phyloP scores from a whole-genome alignment of 331 rosid genomes.

The Rhamnella rubrinervis region DNA sequence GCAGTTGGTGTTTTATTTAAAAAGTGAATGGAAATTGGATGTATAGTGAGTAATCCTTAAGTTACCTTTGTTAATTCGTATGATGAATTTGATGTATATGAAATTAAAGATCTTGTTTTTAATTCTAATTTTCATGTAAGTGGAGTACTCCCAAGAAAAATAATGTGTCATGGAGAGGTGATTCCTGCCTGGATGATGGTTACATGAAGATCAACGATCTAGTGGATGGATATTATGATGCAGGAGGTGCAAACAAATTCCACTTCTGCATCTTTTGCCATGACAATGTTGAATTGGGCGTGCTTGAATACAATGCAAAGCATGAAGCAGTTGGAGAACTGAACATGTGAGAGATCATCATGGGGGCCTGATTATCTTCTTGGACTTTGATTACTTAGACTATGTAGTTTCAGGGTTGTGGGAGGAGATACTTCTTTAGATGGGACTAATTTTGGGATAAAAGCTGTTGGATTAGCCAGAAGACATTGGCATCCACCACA shows the following conservation, averaged over 20 bases:
- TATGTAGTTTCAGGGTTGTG: not conserved
- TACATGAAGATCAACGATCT: not conserved
- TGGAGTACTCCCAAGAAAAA: conserved; percentile 9
- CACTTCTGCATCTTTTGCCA: conserved; percentile 16
- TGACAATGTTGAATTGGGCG: conserved; percentile 20
- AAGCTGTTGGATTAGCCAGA: conserved; percentile 30
- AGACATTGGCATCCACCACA: conserved; percentile 11
- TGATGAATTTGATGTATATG: too few species aligned
- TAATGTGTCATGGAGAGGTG: conserved; percentile 17
- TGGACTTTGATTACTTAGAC: too few species aligned
- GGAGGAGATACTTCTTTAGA: not conserved
- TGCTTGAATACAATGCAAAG: conserved; percentile 12
- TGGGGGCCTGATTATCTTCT: conserved; percentile 6
- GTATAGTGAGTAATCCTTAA: too few species aligned
- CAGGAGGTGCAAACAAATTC: conserved; percentile 8
- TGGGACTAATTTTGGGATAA: too few species aligned
- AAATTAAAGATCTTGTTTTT: not conserved
- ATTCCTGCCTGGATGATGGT: conserved; percentile 8
- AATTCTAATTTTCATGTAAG: not conserved
- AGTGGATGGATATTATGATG: conserved; percentile 6
- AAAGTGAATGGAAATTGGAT: too few species aligned
- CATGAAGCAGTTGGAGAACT: conserved; percentile 1
- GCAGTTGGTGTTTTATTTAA: too few species aligned
- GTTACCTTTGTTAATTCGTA: too few species aligned
- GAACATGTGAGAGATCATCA: conserved; percentile 13